Percentiles rank a stretch among this genome's conserved stretches.
These are phyloP conservation scores for Penicillium italicum DNA, from an alignment of 2,329 filamentous ascomycete genomes.

Conservation along the genomic window DNA sequence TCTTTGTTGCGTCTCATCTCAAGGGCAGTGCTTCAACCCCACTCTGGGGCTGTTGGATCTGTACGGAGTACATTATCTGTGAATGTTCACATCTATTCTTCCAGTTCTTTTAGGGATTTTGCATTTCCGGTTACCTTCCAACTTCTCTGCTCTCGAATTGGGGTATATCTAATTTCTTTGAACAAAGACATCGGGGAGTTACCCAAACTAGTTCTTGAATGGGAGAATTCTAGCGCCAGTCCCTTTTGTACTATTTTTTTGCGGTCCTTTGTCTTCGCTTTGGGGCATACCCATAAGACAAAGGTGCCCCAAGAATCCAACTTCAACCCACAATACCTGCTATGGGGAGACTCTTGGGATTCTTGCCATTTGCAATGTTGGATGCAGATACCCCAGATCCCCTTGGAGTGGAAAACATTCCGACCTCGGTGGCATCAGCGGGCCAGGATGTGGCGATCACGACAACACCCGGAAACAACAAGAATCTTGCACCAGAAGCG, in stretches of 20 bases:
- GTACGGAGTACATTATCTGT: not conserved
- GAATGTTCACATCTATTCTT: not conserved
- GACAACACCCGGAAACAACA: not conserved
- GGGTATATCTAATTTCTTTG: not conserved
- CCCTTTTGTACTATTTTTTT: not conserved
- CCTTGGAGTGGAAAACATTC: not conserved
- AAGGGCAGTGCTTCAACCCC: conserved; percentile 6
- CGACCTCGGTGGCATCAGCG: not conserved
- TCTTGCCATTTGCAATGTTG: not conserved
- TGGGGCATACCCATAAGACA: conserved; percentile 1
- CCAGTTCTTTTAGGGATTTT: not conserved
- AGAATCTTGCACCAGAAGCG: not conserved
- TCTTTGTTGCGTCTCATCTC: conserved; percentile 5
- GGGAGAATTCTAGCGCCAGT: not conserved
- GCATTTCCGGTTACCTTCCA: not conserved
- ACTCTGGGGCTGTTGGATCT: not conserved
- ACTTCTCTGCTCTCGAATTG: not conserved
- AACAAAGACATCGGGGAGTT: not conserved
- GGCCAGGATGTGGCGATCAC: not conserved
- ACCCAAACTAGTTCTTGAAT: not conserved
- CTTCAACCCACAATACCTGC: not conserved
- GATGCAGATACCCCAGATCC: not conserved
- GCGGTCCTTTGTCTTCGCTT: not conserved
- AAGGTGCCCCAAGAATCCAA: not conserved
- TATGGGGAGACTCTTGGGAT: not conserved